Evolutionary conservation across 73 alveolate genomes (phyloP), one percentile per base, ranked within the genome.

Genomic region (Durusdinium trenchii): DNA sequence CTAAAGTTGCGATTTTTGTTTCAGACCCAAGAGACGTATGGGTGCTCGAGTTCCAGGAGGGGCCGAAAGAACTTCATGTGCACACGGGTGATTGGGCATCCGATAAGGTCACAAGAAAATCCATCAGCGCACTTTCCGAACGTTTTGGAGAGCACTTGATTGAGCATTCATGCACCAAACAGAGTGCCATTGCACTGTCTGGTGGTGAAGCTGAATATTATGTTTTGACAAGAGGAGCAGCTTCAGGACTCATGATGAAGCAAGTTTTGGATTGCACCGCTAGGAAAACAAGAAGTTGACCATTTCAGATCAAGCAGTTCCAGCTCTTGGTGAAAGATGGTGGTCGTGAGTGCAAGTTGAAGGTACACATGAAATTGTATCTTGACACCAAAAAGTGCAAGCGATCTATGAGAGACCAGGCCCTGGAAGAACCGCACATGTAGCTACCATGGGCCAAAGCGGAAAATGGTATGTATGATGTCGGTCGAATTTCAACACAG

Each of bases 161-260:
- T 36, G 95, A 62, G 20, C 14, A 84, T 5, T 43, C 51, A 6
- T 61, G 95, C 48, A 64, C 83, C 2, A 57, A 46, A 30, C 95
- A 87, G 36, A 60, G 38, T 67, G 47, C 64, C 0, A 64, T 87
- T 3, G 95, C 95, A 16, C 62, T 62, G 43, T 50, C 82, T 10
- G 36, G 82, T 3, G 84, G 95, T 36, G 95, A 86, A 45, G 95
- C 95, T 6, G 94, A 84, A 61, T 84, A 36, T 54, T 84, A 84
- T 52, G 94, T 78, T 0, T 43, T 84, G 48, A 57, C 95, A 42
- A 38, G 78, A 4, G 95, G 95, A 38, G 47, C 95, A 1, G 95
- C 95, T 30, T 76, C 95, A 14, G 71, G 62, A 48, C 46, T 81
- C 47, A 47, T 81, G 91, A 67, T 81, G 1, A 62, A 81, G 52